phyloP scores from a whole-genome alignment of 805 yeast genomes.

The Kazachstania kunashirensis region DNA sequence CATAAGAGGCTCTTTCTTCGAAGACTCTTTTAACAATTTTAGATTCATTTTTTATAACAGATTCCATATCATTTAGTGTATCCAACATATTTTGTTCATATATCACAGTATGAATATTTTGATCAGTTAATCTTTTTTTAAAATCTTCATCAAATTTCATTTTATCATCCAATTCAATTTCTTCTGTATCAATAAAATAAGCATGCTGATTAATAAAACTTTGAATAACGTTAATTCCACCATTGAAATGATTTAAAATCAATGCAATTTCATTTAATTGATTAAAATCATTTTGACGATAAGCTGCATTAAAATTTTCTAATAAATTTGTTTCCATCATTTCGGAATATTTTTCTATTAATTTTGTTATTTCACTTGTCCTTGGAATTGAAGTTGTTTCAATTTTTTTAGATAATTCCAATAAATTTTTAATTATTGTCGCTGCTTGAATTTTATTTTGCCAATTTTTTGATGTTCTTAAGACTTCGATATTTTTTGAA shows the following conservation, averaged over 20 bases:
- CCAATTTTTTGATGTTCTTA: slow-evolving; percentile 45
- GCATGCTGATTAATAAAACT: slow-evolving; percentile 75
- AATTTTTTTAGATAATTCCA: slow-evolving; percentile 55
- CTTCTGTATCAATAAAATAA: slow-evolving; percentile 40
- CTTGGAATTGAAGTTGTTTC: slow-evolving; percentile 44
- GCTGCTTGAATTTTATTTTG: slow-evolving; percentile 53
- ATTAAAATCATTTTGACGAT: slow-evolving; percentile 54
- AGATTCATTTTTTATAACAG: slow-evolving; percentile 61
- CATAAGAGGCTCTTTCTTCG: slow-evolving; percentile 50
- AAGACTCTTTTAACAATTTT: slow-evolving; percentile 67
- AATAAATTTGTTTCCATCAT: slow-evolving; percentile 63
- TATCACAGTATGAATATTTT: slow-evolving; percentile 38
- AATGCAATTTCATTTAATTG: slow-evolving; percentile 69
- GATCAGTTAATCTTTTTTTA: slow-evolving; percentile 56
- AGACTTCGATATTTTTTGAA: slow-evolving; percentile 46
- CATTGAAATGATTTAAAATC: slow-evolving; percentile 69
- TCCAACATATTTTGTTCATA: slow-evolving; percentile 45
- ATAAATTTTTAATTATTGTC: slow-evolving; percentile 51
- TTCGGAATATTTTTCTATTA: slow-evolving; percentile 64
- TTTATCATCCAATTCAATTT: slow-evolving; percentile 23
- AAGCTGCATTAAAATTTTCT: slow-evolving; percentile 63
- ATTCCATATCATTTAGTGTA: slow-evolving; percentile 46
- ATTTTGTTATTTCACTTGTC: slow-evolving; percentile 27
- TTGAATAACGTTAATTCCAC: slow-evolving; percentile 73
- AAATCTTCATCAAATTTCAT: slow-evolving; percentile 32